phyloP scores from a whole-genome alignment of 345 rosid genomes.

The Anacardium occidentale region DNA sequence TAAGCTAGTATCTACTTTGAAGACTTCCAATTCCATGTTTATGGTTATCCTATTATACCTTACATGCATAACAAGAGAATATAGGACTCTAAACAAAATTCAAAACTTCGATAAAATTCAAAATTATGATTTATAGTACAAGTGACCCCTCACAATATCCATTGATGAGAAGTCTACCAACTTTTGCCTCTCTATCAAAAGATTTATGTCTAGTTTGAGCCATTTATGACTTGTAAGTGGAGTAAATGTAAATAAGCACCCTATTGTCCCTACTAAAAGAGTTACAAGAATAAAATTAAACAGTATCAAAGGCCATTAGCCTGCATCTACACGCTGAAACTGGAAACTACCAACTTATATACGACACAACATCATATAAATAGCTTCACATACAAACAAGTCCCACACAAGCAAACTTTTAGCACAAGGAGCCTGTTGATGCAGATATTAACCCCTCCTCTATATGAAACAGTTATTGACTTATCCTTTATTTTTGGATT shows the following conservation, averaged over 20 bases:
- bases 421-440: conserved; percentile 16
- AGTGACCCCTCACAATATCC: neutral
- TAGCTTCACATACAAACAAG: conserved; percentile 15
- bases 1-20: neutral
- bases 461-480: conserved; percentile 9
- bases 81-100: neutral
- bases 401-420: conserved; percentile 1
- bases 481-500: conserved; percentile 8
- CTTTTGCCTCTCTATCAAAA: neutral
- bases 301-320: conserved; percentile 7
- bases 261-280: neutral
- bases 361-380: neutral
- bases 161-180: neutral
- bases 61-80: neutral
- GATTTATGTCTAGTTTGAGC: neutral
- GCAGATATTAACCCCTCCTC: conserved; percentile 10
- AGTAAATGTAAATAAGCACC: neutral
- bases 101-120: conserved; percentile 1
- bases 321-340: conserved; percentile 16
- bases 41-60: neutral
- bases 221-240: neutral
- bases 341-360: neutral
- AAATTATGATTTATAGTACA: neutral
- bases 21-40: neutral
- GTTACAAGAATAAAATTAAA: neutral